Evolutionary conservation across 2,329 filamentous ascomycete genomes (phyloP).

Genomic region (Cercospora zeina): DNA sequence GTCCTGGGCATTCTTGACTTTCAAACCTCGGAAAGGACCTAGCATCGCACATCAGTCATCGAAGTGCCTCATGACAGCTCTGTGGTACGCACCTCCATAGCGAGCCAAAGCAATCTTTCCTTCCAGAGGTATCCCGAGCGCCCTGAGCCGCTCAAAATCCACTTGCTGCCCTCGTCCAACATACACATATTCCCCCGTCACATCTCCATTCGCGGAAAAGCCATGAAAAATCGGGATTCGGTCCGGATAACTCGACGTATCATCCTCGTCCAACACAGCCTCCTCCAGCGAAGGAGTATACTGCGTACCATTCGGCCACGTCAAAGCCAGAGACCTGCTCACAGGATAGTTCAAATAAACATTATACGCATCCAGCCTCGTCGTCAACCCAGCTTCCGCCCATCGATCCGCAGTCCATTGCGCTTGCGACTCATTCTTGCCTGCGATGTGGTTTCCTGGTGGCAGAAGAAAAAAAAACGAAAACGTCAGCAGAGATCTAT

Average conservation of each 20-base stretch:
- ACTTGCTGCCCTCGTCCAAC: constrained; percentile 42
- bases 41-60: background rate
- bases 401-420: constrained; percentile 50
- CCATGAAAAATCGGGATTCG: constrained; percentile 49
- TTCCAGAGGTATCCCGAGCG: constrained; percentile 47
- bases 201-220: constrained; percentile 51
- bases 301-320: constrained; percentile 63
- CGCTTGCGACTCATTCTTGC: constrained; percentile 50
- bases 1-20: constrained; percentile 13
- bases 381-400: constrained; percentile 48
- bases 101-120: constrained; percentile 53
- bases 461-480: background rate
- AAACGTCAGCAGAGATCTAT: no score
- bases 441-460: constrained; percentile 43
- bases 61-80: background rate
- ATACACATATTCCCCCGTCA: constrained; percentile 46
- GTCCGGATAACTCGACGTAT: constrained; percentile 28
- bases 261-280: constrained; percentile 32
- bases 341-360: constrained; percentile 51
- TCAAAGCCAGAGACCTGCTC: constrained; percentile 47
- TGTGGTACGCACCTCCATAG: constrained; percentile 31
- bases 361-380: constrained; percentile 43
- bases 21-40: constrained; percentile 9
- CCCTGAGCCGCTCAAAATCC: constrained; percentile 48
- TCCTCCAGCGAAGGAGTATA: constrained; percentile 57